These are phyloP conservation scores for Hyaloperonospora brassicae DNA, from an alignment of 352 stramenopile genomes.

Conservation along the genomic window DNA sequence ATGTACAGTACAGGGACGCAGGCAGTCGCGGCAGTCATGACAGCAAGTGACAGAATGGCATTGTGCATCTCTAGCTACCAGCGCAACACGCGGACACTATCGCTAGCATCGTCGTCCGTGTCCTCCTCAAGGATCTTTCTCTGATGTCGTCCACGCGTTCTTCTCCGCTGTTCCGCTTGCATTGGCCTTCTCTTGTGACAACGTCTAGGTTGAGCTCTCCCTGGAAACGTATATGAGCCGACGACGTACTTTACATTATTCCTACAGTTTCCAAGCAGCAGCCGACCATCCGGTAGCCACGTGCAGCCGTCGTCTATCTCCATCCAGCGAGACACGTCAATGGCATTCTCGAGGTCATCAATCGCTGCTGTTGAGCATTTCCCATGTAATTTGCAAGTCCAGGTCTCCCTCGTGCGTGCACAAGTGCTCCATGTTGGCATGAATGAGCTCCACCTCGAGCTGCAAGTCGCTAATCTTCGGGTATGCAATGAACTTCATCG, in stretches of 20 bases:
- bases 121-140: too few relatives aligned
- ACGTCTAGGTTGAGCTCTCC: too few relatives aligned
- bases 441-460: conserved; percentile 71
- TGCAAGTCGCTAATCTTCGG: conserved; percentile 78
- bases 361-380: conserved; percentile 58
- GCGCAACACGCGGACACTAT: too few relatives aligned
- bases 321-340: conserved; percentile 9
- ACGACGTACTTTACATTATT: conserved; percentile 43
- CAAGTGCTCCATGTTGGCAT: conserved; percentile 73
- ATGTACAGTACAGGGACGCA: too few relatives aligned
- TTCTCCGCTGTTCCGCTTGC: too few relatives aligned
- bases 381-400: conserved; percentile 80
- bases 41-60: too few relatives aligned
- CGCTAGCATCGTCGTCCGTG: too few relatives aligned
- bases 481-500: conserved; percentile 84
- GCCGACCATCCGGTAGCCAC: too few relatives aligned
- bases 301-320: background rate
- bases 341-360: conserved; percentile 18
- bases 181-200: too few relatives aligned
- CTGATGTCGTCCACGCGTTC: too few relatives aligned
- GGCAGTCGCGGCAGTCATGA: too few relatives aligned
- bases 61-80: too few relatives aligned
- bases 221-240: background rate
- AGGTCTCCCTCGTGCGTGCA: conserved; percentile 77
- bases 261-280: conserved; percentile 21